phyloP scores from a whole-genome alignment of 257 asterid genomes.

The Solanum infundibuliforme region DNA sequence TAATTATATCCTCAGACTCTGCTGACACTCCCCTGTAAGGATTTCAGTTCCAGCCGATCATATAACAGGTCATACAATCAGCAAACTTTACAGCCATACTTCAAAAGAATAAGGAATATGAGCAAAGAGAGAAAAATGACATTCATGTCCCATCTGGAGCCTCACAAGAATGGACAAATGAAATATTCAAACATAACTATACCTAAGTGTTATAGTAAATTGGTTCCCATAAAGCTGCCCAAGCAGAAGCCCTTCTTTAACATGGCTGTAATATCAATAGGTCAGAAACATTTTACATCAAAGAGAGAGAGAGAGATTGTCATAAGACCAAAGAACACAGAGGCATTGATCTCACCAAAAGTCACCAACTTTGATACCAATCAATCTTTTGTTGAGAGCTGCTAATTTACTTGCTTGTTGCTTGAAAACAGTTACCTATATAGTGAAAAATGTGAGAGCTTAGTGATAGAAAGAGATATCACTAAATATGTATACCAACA shows the following conservation, averaged over 20 bases:
- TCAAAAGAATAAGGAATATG: background rate
- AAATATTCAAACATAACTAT: background rate
- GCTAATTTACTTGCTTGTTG: conserved; percentile 70
- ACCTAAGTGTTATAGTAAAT: conserved; percentile 84
- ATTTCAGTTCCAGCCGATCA: background rate
- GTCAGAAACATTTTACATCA: conserved; percentile 2
- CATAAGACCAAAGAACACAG: background rate
- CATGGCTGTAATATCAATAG: conserved; percentile 46
- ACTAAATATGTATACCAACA: background rate
- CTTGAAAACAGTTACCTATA: conserved; percentile 88
- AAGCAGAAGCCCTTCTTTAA: conserved; percentile 76
- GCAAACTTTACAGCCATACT: background rate
- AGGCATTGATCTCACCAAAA: conserved; percentile 56
- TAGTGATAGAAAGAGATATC: background rate
- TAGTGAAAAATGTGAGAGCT: background rate
- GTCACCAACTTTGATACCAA: conserved; percentile 89
- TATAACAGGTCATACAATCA: background rate
- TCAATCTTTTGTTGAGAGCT: conserved; percentile 65
- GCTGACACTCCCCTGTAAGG: conserved; percentile 61
- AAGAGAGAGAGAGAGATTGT: background rate
- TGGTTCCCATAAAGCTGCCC: conserved; percentile 93
- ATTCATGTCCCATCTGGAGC: background rate
- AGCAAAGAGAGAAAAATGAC: background rate
- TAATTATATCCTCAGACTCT: conserved; percentile 62
- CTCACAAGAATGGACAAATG: background rate